A percentile compares a stretch with the other conserved stretches of the same genome.
Evolutionary conservation across 441 rosid genomes (phyloP).

Genomic region (Sinapis alba): DNA sequence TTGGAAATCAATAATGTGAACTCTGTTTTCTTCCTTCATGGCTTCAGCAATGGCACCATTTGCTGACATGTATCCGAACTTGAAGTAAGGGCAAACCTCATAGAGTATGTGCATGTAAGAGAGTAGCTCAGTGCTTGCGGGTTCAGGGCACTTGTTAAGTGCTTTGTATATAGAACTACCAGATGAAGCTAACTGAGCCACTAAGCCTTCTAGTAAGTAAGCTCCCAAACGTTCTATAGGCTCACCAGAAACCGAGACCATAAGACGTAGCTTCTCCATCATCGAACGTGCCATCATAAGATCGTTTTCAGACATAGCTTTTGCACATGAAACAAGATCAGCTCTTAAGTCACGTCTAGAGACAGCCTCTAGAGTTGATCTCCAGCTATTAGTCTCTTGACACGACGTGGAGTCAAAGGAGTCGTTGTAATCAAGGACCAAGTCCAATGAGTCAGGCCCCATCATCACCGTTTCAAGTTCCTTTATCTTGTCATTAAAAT

Average conservation of each 20-base stretch:
- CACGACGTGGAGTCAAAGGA: slow-evolving; percentile 28
- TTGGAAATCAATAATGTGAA: slow-evolving; percentile 88
- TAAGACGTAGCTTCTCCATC: slow-evolving; percentile 65
- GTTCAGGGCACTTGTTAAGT: slow-evolving; percentile 65
- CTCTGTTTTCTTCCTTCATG: slow-evolving; percentile 66
- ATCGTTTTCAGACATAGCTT: slow-evolving; percentile 77
- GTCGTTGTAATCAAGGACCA: slow-evolving; percentile 16
- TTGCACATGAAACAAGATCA: slow-evolving; percentile 72
- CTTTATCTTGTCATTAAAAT: slow-evolving; percentile 62
- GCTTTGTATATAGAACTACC: slow-evolving; percentile 69
- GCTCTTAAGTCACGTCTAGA: slow-evolving; percentile 61
- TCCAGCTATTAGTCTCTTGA: slow-evolving; percentile 54
- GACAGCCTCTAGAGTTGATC: slow-evolving; percentile 56
- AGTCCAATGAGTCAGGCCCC: slow-evolving; percentile 72
- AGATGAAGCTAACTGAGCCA: slow-evolving; percentile 67
- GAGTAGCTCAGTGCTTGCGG: slow-evolving; percentile 75
- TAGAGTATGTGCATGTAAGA: slow-evolving; percentile 73
- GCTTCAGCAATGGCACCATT: slow-evolving; percentile 95
- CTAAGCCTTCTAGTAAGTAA: slow-evolving; percentile 82
- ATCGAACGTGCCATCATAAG: slow-evolving; percentile 61
- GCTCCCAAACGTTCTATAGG: slow-evolving; percentile 89
- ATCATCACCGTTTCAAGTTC: slow-evolving; percentile 62
- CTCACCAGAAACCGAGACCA: slow-evolving; percentile 87
- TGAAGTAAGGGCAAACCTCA: slow-evolving; percentile 87
- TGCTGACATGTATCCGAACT: slow-evolving; percentile 97